Evolutionary conservation across 768 basidiomycete species (phyloP).

Genomic region (Gloeostereum incarnatum): DNA sequence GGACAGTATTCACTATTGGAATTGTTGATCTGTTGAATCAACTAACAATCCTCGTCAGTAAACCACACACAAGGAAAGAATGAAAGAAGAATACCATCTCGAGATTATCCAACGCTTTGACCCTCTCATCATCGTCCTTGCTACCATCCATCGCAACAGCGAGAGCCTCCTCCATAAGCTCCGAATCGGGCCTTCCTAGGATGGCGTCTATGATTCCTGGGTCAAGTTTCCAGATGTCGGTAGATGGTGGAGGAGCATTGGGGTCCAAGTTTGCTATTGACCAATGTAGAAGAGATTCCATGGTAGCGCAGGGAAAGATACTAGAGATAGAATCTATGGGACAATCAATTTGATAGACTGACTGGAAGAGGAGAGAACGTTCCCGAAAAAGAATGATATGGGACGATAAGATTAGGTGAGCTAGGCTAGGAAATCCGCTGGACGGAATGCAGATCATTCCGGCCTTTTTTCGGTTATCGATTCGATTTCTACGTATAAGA

Average conservation of each 20-base stretch:
- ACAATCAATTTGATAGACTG: too few relatives aligned
- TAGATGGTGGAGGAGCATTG: conserved; percentile 22
- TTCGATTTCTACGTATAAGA: too few relatives aligned
- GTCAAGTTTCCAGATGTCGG: conserved; percentile 49
- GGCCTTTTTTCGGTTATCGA: too few relatives aligned
- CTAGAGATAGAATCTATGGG: too few relatives aligned
- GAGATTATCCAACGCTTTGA: conserved; percentile 70
- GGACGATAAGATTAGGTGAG: too few relatives aligned
- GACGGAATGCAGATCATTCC: too few relatives aligned
- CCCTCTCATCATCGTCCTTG: conserved; percentile 45
- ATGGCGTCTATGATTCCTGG: conserved; percentile 81
- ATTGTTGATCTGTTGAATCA: conserved; percentile 86
- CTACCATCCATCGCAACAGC: conserved; percentile 48
- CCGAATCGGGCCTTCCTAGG: conserved; percentile 76
- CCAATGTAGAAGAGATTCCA: conserved; percentile 52
- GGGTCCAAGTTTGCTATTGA: conserved; percentile 52
- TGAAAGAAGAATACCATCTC: conserved; percentile 61
- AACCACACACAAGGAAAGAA: too few relatives aligned
- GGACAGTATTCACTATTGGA: conserved; percentile 52
- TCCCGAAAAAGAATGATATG: too few relatives aligned
- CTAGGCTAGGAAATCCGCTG: too few relatives aligned
- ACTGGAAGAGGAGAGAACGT: too few relatives aligned
- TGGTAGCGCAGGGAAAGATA: too few relatives aligned
- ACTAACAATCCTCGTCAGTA: conserved; percentile 39
- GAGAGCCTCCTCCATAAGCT: conserved; percentile 77